These are phyloP conservation scores for Colletotrichum lindemuthianum DNA, from an alignment of 2,329 filamentous ascomycete species.

Conservation along the genomic window DNA sequence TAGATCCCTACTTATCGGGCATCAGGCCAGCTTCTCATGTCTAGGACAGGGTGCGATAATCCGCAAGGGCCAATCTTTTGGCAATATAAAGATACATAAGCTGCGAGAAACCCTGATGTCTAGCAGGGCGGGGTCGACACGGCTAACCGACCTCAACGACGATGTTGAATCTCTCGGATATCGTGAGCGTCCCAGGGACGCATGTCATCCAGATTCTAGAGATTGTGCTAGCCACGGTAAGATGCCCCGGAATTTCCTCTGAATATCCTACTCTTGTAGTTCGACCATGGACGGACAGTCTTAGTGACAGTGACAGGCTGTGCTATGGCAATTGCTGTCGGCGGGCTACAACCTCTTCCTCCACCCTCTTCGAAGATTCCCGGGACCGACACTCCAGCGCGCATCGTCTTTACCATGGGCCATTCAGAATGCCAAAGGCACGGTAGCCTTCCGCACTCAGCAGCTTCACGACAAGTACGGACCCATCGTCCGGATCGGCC, in stretches of 20 bases:
- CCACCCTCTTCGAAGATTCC: slow-evolving; percentile 46
- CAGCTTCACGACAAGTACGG: slow-evolving; percentile 41
- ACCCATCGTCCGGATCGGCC: slow-evolving; percentile 51
- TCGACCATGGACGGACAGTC: neutral
- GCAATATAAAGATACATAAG: too few relatives aligned
- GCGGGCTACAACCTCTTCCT: slow-evolving; percentile 45
- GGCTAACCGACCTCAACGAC: too few relatives aligned
- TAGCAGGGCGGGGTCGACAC: neutral
- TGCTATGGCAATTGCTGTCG: slow-evolving; percentile 6
- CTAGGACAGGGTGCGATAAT: neutral
- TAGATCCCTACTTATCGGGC: neutral
- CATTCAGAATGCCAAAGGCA: slow-evolving; percentile 14
- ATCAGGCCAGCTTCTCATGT: slow-evolving; percentile 3
- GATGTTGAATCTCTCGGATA: neutral
- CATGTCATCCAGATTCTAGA: slow-evolving; percentile 3
- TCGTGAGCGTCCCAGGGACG: neutral
- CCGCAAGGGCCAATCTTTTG: too few relatives aligned
- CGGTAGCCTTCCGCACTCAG: slow-evolving; percentile 16
- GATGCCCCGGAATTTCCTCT: neutral
- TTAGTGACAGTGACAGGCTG: neutral
- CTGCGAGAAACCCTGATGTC: too few relatives aligned
- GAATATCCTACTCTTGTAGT: neutral
- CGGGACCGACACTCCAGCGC: slow-evolving; percentile 40
- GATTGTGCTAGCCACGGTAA: slow-evolving; percentile 7
- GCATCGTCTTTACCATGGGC: slow-evolving; percentile 22